These are phyloP conservation scores for Phtheirospermum japonicum DNA, from an alignment of 257 asterid species.

Conservation along the genomic window DNA sequence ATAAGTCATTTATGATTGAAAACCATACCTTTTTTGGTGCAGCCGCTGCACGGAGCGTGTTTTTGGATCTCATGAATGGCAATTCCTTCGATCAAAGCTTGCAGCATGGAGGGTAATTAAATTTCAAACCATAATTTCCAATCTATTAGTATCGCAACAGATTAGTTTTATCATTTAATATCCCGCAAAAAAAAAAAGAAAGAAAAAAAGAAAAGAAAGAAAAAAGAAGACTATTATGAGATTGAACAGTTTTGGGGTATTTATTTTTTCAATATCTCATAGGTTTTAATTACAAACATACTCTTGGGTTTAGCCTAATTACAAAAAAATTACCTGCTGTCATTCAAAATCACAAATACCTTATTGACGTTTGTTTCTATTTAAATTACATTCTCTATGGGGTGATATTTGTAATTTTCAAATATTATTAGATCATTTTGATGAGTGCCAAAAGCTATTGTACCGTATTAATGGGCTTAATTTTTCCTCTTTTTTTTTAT, in stretches of 20 bases:
- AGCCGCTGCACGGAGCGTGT: conserved; percentile 73
- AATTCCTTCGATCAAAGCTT: conserved; percentile 67
- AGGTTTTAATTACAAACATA: not conserved
- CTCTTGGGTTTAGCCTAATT: not conserved
- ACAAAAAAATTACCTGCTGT: not conserved
- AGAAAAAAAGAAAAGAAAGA: too few species aligned
- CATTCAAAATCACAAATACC: not conserved
- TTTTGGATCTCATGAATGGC: conserved; percentile 80
- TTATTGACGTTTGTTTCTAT: not conserved
- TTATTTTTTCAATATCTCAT: too few species aligned
- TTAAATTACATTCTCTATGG: not conserved
- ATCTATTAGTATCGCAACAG: too few species aligned
- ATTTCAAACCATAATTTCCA: conserved; percentile 14
- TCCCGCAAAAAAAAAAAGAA: too few species aligned
- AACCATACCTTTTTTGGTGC: conserved; percentile 28
- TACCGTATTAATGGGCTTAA: not conserved
- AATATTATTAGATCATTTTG: too few species aligned
- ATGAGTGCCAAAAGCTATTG: not conserved
- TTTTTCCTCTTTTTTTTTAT: not conserved
- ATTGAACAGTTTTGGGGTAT: not conserved
- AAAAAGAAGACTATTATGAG: not conserved
- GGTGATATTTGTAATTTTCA: not conserved
- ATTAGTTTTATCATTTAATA: too few species aligned
- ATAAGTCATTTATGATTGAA: conserved; percentile 9
- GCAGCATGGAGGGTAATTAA: conserved; percentile 83